Conservation (phyloP, 306 rosid species). For the Castanea crenata region DNA sequence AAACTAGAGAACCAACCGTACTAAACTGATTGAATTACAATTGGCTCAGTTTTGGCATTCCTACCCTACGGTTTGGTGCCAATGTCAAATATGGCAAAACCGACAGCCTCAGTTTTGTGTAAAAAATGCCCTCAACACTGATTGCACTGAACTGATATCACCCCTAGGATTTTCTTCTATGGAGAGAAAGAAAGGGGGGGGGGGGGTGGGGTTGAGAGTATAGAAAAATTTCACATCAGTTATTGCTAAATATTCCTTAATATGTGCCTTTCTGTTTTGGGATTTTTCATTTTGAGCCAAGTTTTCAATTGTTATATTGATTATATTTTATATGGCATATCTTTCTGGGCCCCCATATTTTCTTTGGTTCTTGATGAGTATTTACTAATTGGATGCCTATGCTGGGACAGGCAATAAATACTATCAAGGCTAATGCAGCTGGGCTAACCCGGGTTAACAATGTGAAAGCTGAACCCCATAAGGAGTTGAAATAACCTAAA, state of each 20-base stretch:
- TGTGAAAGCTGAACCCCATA: conserved; percentile 39
- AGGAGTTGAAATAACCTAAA: conserved; percentile 31
- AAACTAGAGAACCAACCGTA: no score
- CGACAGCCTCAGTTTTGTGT: no score
- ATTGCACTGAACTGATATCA: no score
- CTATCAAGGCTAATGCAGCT: conserved; percentile 67
- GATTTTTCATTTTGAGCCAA: background rate
- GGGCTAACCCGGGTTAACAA: conserved; percentile 44
- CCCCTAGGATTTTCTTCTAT: no score
- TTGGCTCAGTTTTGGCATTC: no score
- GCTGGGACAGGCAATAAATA: conserved; percentile 55
- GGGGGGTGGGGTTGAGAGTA: no score
- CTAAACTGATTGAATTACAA: no score
- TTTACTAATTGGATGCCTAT: conserved; percentile 24
- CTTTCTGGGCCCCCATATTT: background rate
- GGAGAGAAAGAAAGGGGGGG: no score
- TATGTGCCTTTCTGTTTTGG: background rate
- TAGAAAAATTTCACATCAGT: background rate
- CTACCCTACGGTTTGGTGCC: no score
- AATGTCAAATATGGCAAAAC: no score
- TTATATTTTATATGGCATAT: background rate
- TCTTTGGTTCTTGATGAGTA: background rate
- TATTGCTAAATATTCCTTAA: background rate
- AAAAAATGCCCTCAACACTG: no score
- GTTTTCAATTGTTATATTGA: background rate